phyloP scores from a whole-genome alignment of 345 rosid species.

The Bruguiera parviflora region DNA sequence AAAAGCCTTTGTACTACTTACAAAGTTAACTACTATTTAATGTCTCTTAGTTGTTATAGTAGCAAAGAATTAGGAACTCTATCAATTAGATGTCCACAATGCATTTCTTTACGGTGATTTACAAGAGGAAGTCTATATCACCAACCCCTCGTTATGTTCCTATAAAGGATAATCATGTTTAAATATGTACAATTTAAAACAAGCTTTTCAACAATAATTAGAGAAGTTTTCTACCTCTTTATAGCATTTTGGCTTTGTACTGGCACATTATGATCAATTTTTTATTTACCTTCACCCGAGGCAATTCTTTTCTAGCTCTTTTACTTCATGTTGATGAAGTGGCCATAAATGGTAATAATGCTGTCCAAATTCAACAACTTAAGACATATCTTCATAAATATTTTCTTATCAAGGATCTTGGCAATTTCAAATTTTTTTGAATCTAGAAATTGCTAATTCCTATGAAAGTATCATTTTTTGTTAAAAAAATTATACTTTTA shows the following conservation, averaged over 20 bases:
- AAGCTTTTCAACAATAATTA: neutral
- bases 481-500: neutral
- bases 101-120: neutral
- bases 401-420: neutral
- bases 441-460: neutral
- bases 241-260: neutral
- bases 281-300: neutral
- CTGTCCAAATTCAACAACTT: accelerated
- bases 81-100: neutral
- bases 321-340: neutral
- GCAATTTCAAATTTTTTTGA: neutral
- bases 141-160: no score
- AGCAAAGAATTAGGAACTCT: neutral
- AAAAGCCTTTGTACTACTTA: neutral
- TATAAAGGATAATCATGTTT: neutral
- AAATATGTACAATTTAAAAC: neutral
- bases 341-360: neutral
- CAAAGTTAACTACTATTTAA: neutral
- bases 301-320: neutral
- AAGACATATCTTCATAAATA: neutral
- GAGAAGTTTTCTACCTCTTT: neutral
- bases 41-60: neutral
- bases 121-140: neutral
- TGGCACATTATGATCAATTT: neutral
- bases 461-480: neutral